Base-by-base conservation (phyloP, 2,329 filamentous ascomycete species). In the Cercospora beticola region DNA sequence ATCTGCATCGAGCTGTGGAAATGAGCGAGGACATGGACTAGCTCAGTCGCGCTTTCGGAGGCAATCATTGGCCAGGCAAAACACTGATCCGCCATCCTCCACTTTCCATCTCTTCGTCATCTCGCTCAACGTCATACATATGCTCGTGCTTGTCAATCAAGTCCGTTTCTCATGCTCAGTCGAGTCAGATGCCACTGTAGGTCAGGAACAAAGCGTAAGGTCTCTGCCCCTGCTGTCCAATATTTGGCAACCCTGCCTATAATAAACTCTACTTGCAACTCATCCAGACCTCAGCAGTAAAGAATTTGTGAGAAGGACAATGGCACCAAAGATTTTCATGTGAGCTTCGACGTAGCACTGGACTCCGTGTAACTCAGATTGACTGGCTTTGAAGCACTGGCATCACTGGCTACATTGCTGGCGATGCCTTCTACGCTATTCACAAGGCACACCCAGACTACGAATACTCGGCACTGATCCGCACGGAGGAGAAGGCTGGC, bases 401-500 rank as follows among this genome's bases (percentile, higher is more conserved):
- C 56, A 71, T 73, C 9, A 78, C 76, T 5, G 81, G 82, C 26
- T 83, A 83, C 71, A 81, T 83, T 56, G 82, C 81, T 4, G 82
- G 82, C 30, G 83, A 85, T 71, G 80, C 79, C 1, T 76, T 85
- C 4, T 79, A 82, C 69, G 77, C 78, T 1, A 77, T 86, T 14
- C 73, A 81, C 64, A 76, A 81, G 57, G 78, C 81, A 16, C 82
- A 85, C 64, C 84, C 85, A 2, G 83, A 86, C 36, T 84, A 82
- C 54, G 79, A 83, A 49, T 82, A 84, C 70, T 81, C 83, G 1
- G 82, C 79, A 5, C 75, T 86, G 0, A 83, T 86, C 14, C 81
- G 85, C n/a, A 82, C 83, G 66, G 80, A 81, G 66, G 83, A 83
- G 60, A 84, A 83, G 74, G 84, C 82, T 16, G 81, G 81, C 33